Base-by-base conservation (phyloP, 495 filamentous ascomycete genomes). In the Sphaerosporella brunnea region DNA sequence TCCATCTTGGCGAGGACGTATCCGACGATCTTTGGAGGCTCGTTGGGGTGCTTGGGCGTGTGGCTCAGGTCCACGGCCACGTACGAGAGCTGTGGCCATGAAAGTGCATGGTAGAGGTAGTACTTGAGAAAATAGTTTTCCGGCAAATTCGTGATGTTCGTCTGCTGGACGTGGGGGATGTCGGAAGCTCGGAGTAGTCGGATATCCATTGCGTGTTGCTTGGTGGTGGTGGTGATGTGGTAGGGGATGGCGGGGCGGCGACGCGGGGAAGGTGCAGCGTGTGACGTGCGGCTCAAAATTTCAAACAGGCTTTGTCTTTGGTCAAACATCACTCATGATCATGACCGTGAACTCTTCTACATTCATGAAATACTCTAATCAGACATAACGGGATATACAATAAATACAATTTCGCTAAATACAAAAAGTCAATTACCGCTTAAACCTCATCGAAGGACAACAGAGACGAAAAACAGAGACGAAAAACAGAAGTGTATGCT, bases 121-220 rank as follows among this genome's bases (percentile, higher is more conserved):
- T 97, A 97, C 74, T 97, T 97, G 67, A 92, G 77, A 66, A 95
- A 96, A 74, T 97, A 97, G 72, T 97, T 97, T 68, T 97, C 90
- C 56, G 90, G 90, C 23, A 97, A 73, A 69, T 97, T 97, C 61
- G 93, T 93, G 64, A 96, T 84, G 70, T 97, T 97, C 55, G 90
- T 85, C 66, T 86, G 82, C 69, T 97, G 90, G 13, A 97, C 88
- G 55, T 93, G 78, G 36, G 84, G 90, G 55, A 94, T 88, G 68
- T 88, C 82, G 48, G 76, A 74, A 47, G 82, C 67, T 50, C 66
- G 71, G 50, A 88, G 71, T 35, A 81, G 66, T 35, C 82, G 75
- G 63, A 88, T 84, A 63, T 88, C 82, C 82, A 88, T 88, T 35
- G 53, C 26, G 28, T 32, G 28, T 32, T 37, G 35, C 9, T 37